These are phyloP conservation scores for Fusarium foetens DNA, from an alignment of 2,329 filamentous ascomycete species.

Conservation along the genomic window DNA sequence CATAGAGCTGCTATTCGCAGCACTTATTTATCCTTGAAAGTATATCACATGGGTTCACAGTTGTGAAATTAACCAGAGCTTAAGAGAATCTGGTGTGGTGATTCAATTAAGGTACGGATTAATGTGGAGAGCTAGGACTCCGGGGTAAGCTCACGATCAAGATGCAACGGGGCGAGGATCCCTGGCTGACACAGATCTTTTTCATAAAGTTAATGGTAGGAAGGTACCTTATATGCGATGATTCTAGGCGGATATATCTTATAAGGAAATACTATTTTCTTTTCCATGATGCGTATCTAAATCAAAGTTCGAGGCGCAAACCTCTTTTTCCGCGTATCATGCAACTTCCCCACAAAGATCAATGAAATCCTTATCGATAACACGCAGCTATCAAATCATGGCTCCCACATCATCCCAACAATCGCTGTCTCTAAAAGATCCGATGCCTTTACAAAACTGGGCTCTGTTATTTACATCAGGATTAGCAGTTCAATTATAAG, in stretches of 20 bases:
- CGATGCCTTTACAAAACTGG: not conserved
- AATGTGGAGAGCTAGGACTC: not conserved
- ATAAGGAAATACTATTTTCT: not conserved
- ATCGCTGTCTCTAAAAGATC: not conserved
- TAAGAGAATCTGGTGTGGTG: not conserved
- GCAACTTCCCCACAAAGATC: constrained; percentile 14
- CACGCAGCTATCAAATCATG: constrained; percentile 15
- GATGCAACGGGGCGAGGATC: not conserved
- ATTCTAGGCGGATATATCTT: not conserved
- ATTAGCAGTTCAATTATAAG: not conserved
- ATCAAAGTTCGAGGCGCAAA: not conserved
- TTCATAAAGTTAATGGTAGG: not conserved
- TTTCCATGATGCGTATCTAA: not conserved
- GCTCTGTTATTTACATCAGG: not conserved
- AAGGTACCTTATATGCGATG: not conserved
- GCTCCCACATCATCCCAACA: constrained; percentile 7
- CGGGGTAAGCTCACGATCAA: not conserved
- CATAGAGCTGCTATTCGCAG: not conserved
- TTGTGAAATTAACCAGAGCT: not conserved
- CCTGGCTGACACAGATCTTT: not conserved
- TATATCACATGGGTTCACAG: too few relatives aligned
- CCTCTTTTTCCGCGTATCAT: not conserved
- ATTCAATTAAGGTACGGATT: not conserved
- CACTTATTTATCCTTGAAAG: not conserved
- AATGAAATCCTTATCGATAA: constrained; percentile 35